phyloP scores from a whole-genome alignment of 208 protist species.

The Acanthamoeba culbertsoni region DNA sequence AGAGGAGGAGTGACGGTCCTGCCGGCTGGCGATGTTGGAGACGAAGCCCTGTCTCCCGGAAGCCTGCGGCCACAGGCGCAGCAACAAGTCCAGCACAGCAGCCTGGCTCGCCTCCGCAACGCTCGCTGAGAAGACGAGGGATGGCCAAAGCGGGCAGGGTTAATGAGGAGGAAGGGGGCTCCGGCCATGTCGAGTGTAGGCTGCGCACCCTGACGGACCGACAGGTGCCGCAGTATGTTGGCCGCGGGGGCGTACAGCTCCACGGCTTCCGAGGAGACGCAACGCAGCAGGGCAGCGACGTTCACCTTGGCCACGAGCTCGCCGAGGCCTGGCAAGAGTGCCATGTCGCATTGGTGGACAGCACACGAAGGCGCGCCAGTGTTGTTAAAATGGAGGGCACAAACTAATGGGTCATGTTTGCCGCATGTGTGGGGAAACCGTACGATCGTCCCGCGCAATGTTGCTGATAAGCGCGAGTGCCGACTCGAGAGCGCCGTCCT shows the following conservation, averaged over 20 bases:
- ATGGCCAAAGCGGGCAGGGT: background rate
- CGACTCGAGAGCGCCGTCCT: background rate
- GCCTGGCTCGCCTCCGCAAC: background rate
- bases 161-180: background rate
- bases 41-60: background rate
- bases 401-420: too few relatives aligned
- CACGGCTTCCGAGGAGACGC: background rate
- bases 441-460: background rate
- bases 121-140: background rate
- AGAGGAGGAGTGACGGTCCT: background rate
- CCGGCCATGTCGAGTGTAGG: background rate
- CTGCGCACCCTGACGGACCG: background rate
- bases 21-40: background rate
- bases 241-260: background rate
- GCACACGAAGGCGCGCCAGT: too few relatives aligned
- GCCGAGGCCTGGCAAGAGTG: background rate
- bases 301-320: background rate
- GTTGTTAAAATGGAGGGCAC: too few relatives aligned
- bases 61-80: background rate
- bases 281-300: background rate
- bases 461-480: background rate
- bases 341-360: too few relatives aligned
- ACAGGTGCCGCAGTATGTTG: background rate
- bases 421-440: background rate
- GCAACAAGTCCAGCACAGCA: background rate